Evolutionary conservation across 2,329 filamentous ascomycete genomes (phyloP).

Genomic region (Alternaria postmessia): DNA sequence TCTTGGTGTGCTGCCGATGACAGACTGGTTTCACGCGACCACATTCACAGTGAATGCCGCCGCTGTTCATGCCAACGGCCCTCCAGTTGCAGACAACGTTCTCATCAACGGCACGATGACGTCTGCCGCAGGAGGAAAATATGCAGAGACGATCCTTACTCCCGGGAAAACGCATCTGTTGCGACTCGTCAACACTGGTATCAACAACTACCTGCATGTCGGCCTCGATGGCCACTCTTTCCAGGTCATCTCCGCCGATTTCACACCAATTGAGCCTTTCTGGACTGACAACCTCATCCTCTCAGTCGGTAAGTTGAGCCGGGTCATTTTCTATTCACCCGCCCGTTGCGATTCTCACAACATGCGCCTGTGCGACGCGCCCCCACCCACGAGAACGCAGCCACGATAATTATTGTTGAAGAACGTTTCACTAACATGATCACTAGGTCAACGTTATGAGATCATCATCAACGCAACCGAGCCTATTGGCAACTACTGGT

Average conservation of each 20-base stretch:
- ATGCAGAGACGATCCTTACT: slow-evolving; percentile 44
- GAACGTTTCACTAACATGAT: slow-evolving; percentile 31
- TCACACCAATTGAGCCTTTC: slow-evolving; percentile 55
- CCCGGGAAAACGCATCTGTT: slow-evolving; percentile 56
- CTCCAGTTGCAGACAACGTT: slow-evolving; percentile 57
- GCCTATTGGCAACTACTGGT: slow-evolving; percentile 45
- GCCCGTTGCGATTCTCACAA: slow-evolving; percentile 4
- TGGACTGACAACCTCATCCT: slow-evolving; percentile 47
- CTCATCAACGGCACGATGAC: slow-evolving; percentile 66
- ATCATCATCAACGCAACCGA: slow-evolving; percentile 50
- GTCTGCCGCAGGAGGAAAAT: slow-evolving; percentile 40
- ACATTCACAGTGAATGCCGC: slow-evolving; percentile 44
- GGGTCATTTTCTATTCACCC: not conserved
- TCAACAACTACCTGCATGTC: slow-evolving; percentile 36
- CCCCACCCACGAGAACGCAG: slow-evolving; percentile 18
- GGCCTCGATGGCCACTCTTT: slow-evolving; percentile 50
- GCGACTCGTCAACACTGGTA: slow-evolving; percentile 53
- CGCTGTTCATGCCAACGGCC: slow-evolving; percentile 48
- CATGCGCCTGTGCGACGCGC: slow-evolving; percentile 11
- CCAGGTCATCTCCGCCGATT: slow-evolving; percentile 55
- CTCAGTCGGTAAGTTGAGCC: slow-evolving; percentile 43
- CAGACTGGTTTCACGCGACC: slow-evolving; percentile 45
- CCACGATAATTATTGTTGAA: slow-evolving; percentile 8
- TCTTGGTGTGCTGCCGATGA: slow-evolving; percentile 52
- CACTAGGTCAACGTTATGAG: slow-evolving; percentile 51